These are phyloP conservation scores for Pilasporangium apinafurcum DNA, from an alignment of 352 stramenopile species.

Conservation along the genomic window DNA sequence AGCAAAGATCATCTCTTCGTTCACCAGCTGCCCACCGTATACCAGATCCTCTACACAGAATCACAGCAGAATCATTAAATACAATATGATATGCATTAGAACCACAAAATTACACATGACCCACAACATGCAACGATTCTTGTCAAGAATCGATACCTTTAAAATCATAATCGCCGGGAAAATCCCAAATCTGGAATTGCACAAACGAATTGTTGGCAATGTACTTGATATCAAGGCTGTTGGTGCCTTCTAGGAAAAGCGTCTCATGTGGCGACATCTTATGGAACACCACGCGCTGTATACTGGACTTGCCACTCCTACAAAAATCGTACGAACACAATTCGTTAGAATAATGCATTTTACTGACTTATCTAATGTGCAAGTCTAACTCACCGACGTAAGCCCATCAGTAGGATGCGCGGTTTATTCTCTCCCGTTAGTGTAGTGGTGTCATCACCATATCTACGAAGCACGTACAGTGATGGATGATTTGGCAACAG, in stretches of 20 bases:
- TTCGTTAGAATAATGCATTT: not conserved
- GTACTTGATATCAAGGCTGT: constrained; percentile 91
- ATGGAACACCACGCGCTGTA: constrained; percentile 97
- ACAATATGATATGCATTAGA: not conserved
- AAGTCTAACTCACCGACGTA: constrained; percentile 56
- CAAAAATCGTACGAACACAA: not conserved
- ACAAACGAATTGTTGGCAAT: constrained; percentile 98
- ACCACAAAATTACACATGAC: not conserved
- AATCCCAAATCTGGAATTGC: constrained; percentile 99
- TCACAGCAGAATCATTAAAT: not conserved
- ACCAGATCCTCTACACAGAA: constrained; percentile 65
- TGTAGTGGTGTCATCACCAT: constrained; percentile 59
- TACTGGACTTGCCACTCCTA: constrained; percentile 85
- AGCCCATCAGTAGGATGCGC: constrained; percentile 96
- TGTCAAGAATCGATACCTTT: too few relatives aligned
- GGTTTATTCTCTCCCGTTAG: constrained; percentile 88
- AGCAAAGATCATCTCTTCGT: constrained; percentile 90
- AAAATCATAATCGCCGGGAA: constrained; percentile 94
- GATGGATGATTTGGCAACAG: not conserved
- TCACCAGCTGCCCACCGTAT: constrained; percentile 83
- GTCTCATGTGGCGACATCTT: constrained; percentile 98
- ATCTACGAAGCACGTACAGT: constrained; percentile 20
- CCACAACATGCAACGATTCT: too few relatives aligned
- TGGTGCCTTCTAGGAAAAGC: constrained; percentile 87
- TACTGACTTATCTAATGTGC: not conserved